phyloP scores from a whole-genome alignment of 1,284 basidiomycete species.

The Coniferiporia sulphurascens region DNA sequence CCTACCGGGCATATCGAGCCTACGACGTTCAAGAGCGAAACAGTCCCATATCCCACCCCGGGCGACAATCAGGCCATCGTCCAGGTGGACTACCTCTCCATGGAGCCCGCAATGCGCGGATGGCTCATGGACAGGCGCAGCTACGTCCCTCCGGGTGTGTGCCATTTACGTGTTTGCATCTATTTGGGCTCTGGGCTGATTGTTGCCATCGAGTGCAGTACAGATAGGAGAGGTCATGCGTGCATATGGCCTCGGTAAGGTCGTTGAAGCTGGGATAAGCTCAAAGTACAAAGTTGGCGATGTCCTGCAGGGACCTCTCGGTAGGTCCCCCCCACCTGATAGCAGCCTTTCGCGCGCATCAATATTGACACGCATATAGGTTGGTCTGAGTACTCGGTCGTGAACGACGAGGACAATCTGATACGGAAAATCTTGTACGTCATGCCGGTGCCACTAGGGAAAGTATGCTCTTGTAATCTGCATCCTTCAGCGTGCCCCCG shows the following conservation, averaged over 20 bases:
- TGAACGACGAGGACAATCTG: slow-evolving; percentile 48
- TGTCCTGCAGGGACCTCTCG: slow-evolving; percentile 51
- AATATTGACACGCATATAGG: slow-evolving; percentile 37
- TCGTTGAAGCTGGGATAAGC: slow-evolving; percentile 51
- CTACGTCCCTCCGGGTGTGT: slow-evolving; percentile 48
- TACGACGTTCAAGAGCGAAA: slow-evolving; percentile 45
- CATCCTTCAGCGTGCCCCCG: slow-evolving; percentile 38
- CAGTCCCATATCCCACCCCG: slow-evolving; percentile 45
- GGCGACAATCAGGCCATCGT: slow-evolving; percentile 61
- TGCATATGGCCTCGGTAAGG: slow-evolving; percentile 62
- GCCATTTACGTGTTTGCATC: not conserved
- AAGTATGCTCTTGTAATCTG: not conserved
- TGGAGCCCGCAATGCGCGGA: slow-evolving; percentile 85
- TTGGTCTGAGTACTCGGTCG: slow-evolving; percentile 74
- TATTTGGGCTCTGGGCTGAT: slow-evolving; percentile 22
- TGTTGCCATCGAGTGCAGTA: slow-evolving; percentile 42
- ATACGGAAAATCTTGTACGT: slow-evolving; percentile 46
- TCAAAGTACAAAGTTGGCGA: slow-evolving; percentile 61
- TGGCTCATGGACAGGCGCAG: slow-evolving; percentile 68
- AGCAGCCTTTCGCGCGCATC: not conserved
- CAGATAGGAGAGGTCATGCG: slow-evolving; percentile 85
- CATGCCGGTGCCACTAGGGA: not conserved
- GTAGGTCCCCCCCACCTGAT: slow-evolving; percentile 33
- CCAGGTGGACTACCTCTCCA: slow-evolving; percentile 67
- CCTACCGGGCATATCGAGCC: slow-evolving; percentile 62